phyloP scores from a whole-genome alignment of 1,284 basidiomycete genomes.

The Ceratobasidium sp. region DNA sequence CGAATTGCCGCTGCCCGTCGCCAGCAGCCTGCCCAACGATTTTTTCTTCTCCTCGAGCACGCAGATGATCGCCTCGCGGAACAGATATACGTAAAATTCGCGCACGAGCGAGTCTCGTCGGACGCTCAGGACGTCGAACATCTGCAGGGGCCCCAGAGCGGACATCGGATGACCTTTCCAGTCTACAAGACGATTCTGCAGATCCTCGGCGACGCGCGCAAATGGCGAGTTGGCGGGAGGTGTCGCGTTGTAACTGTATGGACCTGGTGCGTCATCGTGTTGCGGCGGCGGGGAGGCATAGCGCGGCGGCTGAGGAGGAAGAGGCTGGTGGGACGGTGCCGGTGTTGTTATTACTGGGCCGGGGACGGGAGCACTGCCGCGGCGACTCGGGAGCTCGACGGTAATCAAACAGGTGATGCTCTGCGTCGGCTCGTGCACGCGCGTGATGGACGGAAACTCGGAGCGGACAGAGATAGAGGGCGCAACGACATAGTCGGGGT shows the following conservation, averaged over 20 bases:
- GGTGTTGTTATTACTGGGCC: slow-evolving; percentile 62
- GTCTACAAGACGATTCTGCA: slow-evolving; percentile 88
- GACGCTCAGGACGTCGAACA: slow-evolving; percentile 92
- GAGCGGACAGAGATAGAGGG: slow-evolving; percentile 91
- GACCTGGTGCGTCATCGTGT: slow-evolving; percentile 41
- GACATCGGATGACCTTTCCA: slow-evolving; percentile 93
- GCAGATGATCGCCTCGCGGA: slow-evolving; percentile 96
- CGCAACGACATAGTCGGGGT: slow-evolving; percentile 76
- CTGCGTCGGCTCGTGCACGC: slow-evolving; percentile 76
- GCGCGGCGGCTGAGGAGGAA: slow-evolving; percentile 26
- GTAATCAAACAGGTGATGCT: slow-evolving; percentile 91
- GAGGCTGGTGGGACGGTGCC: slow-evolving; percentile 46
- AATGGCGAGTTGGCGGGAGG: slow-evolving; percentile 62
- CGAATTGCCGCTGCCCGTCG: slow-evolving; percentile 59
- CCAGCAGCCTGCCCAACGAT: slow-evolving; percentile 75
- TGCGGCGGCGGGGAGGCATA: slow-evolving; percentile 33
- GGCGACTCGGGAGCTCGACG: slow-evolving; percentile 86
- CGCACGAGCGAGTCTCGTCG: slow-evolving; percentile 87
- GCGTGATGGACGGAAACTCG: slow-evolving; percentile 85
- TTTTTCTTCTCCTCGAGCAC: slow-evolving; percentile 94
- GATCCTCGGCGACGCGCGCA: slow-evolving; percentile 84
- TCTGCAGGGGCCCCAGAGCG: slow-evolving; percentile 83
- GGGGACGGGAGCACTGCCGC: slow-evolving; percentile 66
- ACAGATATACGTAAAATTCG: slow-evolving; percentile 95
- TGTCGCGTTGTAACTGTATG: slow-evolving; percentile 47